A percentile compares a stretch with the other conserved stretches of the same genome.
These are phyloP conservation scores for Beta lomatogona DNA, from an alignment of 179 eudicot species.

Conservation along the genomic window DNA sequence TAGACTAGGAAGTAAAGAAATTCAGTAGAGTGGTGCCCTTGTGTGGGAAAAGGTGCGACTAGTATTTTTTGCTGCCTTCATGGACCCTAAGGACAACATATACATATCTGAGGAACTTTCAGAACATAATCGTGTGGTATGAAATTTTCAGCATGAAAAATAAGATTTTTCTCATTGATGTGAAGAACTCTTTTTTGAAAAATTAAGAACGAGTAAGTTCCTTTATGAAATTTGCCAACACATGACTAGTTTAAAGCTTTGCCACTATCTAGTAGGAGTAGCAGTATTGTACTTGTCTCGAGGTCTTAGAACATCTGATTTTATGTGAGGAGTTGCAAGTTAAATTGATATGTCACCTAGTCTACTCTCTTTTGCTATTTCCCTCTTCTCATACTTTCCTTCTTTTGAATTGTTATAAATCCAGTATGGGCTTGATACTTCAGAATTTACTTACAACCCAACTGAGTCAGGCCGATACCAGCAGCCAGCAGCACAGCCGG, in stretches of 20 bases:
- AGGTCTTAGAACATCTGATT: background rate
- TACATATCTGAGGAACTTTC: too few species aligned
- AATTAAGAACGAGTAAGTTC: too few species aligned
- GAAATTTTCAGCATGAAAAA: too few species aligned
- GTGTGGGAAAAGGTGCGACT: background rate
- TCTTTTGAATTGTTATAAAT: conserved; percentile 2
- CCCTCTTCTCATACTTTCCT: background rate
- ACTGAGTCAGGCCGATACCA: conserved; percentile 60
- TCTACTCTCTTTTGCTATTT: background rate
- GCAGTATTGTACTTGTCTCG: background rate
- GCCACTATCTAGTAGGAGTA: background rate
- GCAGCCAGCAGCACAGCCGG: conserved; percentile 57
- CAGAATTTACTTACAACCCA: conserved; percentile 96
- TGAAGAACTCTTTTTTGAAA: too few species aligned
- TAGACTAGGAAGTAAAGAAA: background rate
- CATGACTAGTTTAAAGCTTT: background rate
- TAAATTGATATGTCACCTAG: background rate
- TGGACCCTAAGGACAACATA: background rate
- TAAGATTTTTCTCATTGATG: too few species aligned
- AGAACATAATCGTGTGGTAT: background rate
- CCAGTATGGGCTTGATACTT: conserved; percentile 94
- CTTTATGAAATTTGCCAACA: too few species aligned
- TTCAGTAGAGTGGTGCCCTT: background rate
- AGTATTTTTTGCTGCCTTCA: background rate
- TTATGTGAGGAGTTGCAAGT: background rate